Conservation (phyloP, 371 early-diverging fungal genomes). For the Mucor piriformis region DNA sequence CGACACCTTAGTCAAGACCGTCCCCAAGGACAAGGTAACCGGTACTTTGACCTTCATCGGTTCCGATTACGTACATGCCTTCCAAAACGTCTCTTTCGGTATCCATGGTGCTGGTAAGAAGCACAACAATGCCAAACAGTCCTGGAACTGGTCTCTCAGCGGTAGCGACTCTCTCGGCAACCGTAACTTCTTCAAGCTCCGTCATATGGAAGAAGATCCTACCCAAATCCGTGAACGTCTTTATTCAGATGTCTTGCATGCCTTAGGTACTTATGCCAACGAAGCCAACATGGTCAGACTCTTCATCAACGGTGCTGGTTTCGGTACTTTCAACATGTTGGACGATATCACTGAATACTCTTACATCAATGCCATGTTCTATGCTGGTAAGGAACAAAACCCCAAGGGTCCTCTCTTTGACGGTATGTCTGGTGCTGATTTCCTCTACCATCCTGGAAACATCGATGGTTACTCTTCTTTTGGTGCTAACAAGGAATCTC, state of each 20-base stretch:
- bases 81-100: conserved; percentile 43
- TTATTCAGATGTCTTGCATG: conserved; percentile 53
- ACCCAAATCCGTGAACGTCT: conserved; percentile 65
- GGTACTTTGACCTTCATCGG: conserved; percentile 50
- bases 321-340: conserved; percentile 59
- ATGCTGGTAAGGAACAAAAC: conserved; percentile 45
- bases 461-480: conserved; percentile 38
- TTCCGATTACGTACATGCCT: conserved; percentile 44
- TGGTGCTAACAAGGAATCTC: conserved; percentile 32
- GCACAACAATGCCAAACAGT: conserved; percentile 62
- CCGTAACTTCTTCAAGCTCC: conserved; percentile 58
- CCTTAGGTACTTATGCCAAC: conserved; percentile 53
- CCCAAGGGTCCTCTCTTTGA: conserved; percentile 55
- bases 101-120: conserved; percentile 60
- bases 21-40: conserved; percentile 19
- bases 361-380: conserved; percentile 49
- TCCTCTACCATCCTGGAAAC: conserved; percentile 36
- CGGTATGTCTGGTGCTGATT: conserved; percentile 57
- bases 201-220: conserved; percentile 63
- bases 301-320: conserved; percentile 53
- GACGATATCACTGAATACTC: conserved; percentile 58
- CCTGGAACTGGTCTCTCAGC: conserved; percentile 52
- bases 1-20: conserved; percentile 32
- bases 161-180: conserved; percentile 34
- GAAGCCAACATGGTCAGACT: conserved; percentile 57